phyloP scores from a whole-genome alignment of 768 basidiomycete species.

The Mrakia blollopis region DNA sequence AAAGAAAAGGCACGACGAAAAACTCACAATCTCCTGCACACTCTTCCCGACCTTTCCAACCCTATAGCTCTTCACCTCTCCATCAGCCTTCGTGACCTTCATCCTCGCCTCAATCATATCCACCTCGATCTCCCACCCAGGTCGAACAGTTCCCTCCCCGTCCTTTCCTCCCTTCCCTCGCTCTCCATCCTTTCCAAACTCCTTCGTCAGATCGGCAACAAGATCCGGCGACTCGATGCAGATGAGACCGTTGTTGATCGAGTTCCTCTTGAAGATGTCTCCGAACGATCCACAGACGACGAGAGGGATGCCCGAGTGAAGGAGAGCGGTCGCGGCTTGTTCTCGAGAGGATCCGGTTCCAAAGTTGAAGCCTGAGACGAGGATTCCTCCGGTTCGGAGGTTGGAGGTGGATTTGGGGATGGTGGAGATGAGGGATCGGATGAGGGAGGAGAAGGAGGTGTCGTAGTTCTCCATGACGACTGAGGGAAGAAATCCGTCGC shows the following conservation, averaged over 20 bases:
- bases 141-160: slow-evolving; percentile 79
- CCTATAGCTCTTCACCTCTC: slow-evolving; percentile 55
- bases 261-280: slow-evolving; percentile 98
- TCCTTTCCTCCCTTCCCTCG: slow-evolving; percentile 71
- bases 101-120: slow-evolving; percentile 68
- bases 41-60: slow-evolving; percentile 80
- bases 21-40: slow-evolving; percentile 72
- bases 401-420: slow-evolving; percentile 38
- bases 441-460: slow-evolving; percentile 68
- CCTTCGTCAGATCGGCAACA: slow-evolving; percentile 71
- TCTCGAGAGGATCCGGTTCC: slow-evolving; percentile 98
- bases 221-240: slow-evolving; percentile 90
- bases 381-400: slow-evolving; percentile 60
- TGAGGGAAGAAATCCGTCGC: neutral
- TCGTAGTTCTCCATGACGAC: slow-evolving; percentile 79
- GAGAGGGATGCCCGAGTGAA: slow-evolving; percentile 83
- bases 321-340: slow-evolving; percentile 95
- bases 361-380: slow-evolving; percentile 95
- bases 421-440: slow-evolving; percentile 48
- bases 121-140: slow-evolving; percentile 60
- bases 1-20: no score
- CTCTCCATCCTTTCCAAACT: slow-evolving; percentile 66
- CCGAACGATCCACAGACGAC: slow-evolving; percentile 98
- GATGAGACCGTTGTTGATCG: slow-evolving; percentile 96
- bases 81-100: slow-evolving; percentile 50